Evolutionary conservation across 768 basidiomycete genomes (phyloP), one percentile per base, ranked within the genome.

Genomic region (Piloderma croceum): DNA sequence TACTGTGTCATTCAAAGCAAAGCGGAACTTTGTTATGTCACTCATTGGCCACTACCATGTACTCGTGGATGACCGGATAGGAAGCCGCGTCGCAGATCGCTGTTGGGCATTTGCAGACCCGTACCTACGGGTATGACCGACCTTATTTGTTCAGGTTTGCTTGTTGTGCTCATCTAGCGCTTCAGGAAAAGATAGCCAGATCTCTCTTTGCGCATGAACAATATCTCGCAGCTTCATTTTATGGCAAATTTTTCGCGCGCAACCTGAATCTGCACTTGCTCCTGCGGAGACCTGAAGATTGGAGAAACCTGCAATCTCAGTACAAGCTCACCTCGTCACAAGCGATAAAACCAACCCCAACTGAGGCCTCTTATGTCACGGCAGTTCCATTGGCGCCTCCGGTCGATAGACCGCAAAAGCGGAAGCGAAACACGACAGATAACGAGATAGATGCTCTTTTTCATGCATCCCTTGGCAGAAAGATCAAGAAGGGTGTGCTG

Each of bases 81-180:
- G 96, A 33, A 90, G 88, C 52, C 74, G 90, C 34, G 81, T 98
- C 1, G 88, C 77, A 4, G 94, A 93, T 53, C 79, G 84, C n/a
- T 88, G 85, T 49, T 98, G 91, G 90, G 78, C 73, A 1, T 79
- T 76, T 46, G 82, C 87, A n/a, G 96, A 99, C 63, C 83, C 89
- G 1, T 97, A 87, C 62, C 73, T 96, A 48, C 92, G 86, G 69
- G 91, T 92, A 45, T 18, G 70, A 55, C 17, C 20, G 34, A 9
- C 9, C 27, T 29, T 9, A 29, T 29, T 29, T 15, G 17, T 35
- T 13, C 34, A 35, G 7, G 45, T 36, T 24, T 23, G n/a, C 21
- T 34, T 12, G 24, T 17, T 43, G 24, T 21, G 11, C 13, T 19
- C 7, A 31, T 40, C 24, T 9, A 46, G 29, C 52, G 25, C 46